Conservation (phyloP, 768 basidiomycete species). For the Tubosaeta sp. region DNA sequence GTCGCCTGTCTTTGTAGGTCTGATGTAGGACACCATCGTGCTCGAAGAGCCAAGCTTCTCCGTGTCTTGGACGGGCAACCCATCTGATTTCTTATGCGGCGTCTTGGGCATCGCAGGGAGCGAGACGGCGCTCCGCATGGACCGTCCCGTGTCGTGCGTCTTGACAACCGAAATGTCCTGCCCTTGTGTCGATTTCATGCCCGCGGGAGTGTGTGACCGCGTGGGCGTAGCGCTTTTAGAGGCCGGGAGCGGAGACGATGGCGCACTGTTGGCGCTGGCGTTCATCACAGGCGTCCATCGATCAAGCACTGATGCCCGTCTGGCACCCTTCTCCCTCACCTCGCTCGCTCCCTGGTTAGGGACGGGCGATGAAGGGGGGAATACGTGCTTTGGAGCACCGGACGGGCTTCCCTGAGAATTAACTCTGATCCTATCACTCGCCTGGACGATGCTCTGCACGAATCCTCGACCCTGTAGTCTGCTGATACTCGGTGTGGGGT, state of each 20-base stretch:
- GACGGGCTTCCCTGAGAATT: conserved; percentile 32
- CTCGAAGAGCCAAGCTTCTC: conserved; percentile 64
- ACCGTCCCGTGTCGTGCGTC: conserved; percentile 30
- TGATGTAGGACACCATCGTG: conserved; percentile 68
- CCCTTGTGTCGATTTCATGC: conserved; percentile 19
- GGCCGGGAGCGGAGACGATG: conserved; percentile 34
- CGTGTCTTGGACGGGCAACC: conserved; percentile 19
- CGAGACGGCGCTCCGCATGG: conserved; percentile 41
- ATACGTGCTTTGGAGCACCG: conserved; percentile 21
- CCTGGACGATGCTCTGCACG: conserved; percentile 78
- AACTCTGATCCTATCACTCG: conserved; percentile 49
- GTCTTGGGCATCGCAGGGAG: conserved; percentile 33
- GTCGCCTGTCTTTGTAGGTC: conserved; percentile 46
- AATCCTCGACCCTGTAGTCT: conserved; percentile 82
- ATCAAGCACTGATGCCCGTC: conserved; percentile 56
- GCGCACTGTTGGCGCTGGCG: conserved; percentile 25
- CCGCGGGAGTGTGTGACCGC: conserved; percentile 35
- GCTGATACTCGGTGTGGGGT: conserved; percentile 78
- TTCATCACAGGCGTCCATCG: conserved; percentile 55
- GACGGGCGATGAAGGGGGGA: conserved; percentile 28
- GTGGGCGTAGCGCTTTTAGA: conserved; percentile 39
- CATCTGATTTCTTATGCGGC: conserved; percentile 23
- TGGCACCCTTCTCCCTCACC: conserved; percentile 35
- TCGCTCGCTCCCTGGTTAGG: conserved; percentile 31
- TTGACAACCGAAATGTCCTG: conserved; percentile 23